phyloP scores from a whole-genome alignment of 2,329 filamentous ascomycete species.

The Exophiala aquamarina region DNA sequence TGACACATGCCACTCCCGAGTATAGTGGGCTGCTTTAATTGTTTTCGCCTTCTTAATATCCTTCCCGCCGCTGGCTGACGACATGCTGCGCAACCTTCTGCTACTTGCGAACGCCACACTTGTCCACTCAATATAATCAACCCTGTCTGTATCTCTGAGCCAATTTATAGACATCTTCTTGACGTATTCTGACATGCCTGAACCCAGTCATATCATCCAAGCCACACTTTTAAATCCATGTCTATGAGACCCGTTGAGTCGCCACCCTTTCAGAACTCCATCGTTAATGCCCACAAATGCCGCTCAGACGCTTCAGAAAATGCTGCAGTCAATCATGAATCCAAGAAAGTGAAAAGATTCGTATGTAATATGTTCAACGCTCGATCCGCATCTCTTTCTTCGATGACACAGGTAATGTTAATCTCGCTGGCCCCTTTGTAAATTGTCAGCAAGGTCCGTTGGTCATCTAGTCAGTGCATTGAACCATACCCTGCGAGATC shows the following conservation, averaged over 20 bases:
- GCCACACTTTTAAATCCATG: too few relatives aligned
- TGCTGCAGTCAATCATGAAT: conserved; percentile 46
- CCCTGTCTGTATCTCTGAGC: too few relatives aligned
- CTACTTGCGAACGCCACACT: too few relatives aligned
- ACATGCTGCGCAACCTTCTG: too few relatives aligned
- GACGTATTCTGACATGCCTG: background rate
- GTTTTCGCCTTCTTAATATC: too few relatives aligned
- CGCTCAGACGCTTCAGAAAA: conserved; percentile 8
- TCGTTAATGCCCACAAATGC: conserved; percentile 7
- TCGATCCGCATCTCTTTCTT: conserved; percentile 83
- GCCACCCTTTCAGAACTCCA: conserved; percentile 9
- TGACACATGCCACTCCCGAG: too few relatives aligned
- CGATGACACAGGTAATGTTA: conserved; percentile 97
- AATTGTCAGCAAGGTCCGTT: conserved; percentile 10
- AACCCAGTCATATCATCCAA: background rate
- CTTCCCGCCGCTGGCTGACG: too few relatives aligned
- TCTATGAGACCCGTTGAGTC: too few relatives aligned
- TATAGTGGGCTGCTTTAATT: too few relatives aligned
- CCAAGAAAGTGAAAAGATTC: conserved; percentile 92
- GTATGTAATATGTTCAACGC: conserved; percentile 97
- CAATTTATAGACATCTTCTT: too few relatives aligned
- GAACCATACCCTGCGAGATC: conserved; percentile 85
- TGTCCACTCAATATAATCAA: too few relatives aligned
- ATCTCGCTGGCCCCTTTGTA: conserved; percentile 87
- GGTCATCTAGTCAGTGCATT: background rate